These are phyloP conservation scores for Agaricus blazei DNA, from an alignment of 768 basidiomycete species.

Conservation along the genomic window DNA sequence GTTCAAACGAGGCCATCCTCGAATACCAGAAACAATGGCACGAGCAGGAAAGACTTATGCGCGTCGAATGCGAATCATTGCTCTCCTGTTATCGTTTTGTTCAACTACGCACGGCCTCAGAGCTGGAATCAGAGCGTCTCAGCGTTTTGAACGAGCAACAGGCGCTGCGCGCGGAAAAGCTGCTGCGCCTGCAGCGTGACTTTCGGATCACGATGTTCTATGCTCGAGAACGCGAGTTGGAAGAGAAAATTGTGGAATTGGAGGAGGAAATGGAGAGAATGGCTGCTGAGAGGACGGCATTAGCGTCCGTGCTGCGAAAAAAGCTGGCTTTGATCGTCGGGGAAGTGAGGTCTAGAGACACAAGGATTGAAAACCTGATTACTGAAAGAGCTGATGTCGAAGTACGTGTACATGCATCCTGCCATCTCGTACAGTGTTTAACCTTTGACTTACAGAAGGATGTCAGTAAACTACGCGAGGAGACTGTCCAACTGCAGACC, in stretches of 20 bases:
- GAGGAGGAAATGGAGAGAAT: slow-evolving; percentile 49
- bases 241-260: slow-evolving; percentile 45
- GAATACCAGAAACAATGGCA: slow-evolving; percentile 46
- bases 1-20: slow-evolving; percentile 34
- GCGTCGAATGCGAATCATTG: slow-evolving; percentile 56
- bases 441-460: slow-evolving; percentile 24
- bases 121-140: slow-evolving; percentile 49
- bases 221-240: slow-evolving; percentile 54
- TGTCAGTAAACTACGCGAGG: slow-evolving; percentile 38
- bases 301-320: slow-evolving; percentile 35
- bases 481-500: slow-evolving; percentile 44
- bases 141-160: slow-evolving; percentile 52
- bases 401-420: slow-evolving; percentile 25
- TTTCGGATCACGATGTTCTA: slow-evolving; percentile 66
- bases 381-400: slow-evolving; percentile 42
- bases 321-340: slow-evolving; percentile 27
- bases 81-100: slow-evolving; percentile 60
- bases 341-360: slow-evolving; percentile 29
- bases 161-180: slow-evolving; percentile 47
- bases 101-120: slow-evolving; percentile 50
- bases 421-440: not conserved
- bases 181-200: slow-evolving; percentile 59
- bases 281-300: slow-evolving; percentile 40
- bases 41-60: slow-evolving; percentile 46
- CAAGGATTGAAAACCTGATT: slow-evolving; percentile 30